Base-by-base conservation (phyloP, 2,329 filamentous ascomycete species). In the Macrophomina phaseolina region DNA sequence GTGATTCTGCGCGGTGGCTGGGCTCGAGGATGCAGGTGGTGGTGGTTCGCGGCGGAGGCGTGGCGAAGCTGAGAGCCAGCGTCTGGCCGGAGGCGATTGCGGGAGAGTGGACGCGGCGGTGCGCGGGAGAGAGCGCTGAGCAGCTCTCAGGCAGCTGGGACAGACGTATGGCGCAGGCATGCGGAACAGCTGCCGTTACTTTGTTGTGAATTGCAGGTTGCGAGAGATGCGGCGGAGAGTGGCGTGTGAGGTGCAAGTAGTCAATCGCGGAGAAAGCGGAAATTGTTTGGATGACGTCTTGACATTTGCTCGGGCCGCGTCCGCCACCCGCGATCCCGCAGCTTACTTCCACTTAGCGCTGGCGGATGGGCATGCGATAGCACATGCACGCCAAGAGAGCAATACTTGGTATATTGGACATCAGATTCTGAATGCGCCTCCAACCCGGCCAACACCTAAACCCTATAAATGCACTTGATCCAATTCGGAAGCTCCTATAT, bases 111-210 rank as follows among this genome's bases (percentile, higher is more conserved):
- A 5, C 6, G 34, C n/a, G 14, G 52, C 9, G 23, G 52, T 23
- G 34, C 34, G 55, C 63, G 66, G 58, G 65, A 65, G 68, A 52
- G 68, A 49, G 55, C 63, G 60, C 56, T 68, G 62, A 16, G 55
- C 64, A 52, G 72, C 74, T 73, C 77, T 79, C 76, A 80, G 66
- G 69, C 77, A 80, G 76, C 79, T 76, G 74, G 78, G 72, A 73
- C 76, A 81, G 58, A 76, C 74, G 34, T 75, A 76, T 63, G 56
- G 28, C 40, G 38, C 40, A 67, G 56, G 48, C 65, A 67, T 67
- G 18, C 38, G 42, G 42, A 34, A 60, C 7, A 11, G 4, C 23
- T 38, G 14, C 23, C 23, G 23, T 23, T 23, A 23, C 23, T 23
- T 55, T 3, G 52, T n/a, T 38, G 14, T 36, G 28, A 8, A 12